Base-by-base conservation (phyloP, 2,329 filamentous ascomycete genomes). In the Colletotrichum sp. region DNA sequence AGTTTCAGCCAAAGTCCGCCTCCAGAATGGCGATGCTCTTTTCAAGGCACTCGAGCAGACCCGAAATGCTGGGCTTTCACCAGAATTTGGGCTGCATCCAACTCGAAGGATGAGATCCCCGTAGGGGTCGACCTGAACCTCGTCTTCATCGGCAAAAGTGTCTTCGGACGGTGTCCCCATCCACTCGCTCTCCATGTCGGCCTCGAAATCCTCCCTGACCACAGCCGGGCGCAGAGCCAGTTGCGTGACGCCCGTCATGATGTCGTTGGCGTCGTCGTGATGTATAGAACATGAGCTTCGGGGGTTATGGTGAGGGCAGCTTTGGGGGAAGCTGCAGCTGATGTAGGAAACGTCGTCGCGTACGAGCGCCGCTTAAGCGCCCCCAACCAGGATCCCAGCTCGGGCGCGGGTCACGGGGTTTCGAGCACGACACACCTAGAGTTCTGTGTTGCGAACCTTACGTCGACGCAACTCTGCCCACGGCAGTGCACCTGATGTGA, bases 21-120 rank as follows among this genome's bases (percentile, higher is more conserved):
- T 71, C 75, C 75, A 76, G 10, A 76, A 74, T 3, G 75, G 60
- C 12, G 75, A 76, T 36, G 71, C 62, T 32, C 75, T 68, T 15
- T 66, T 72, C 18, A 76, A 15, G 4, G 75, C 65, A 26, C 49
- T 66, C 10, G 66, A 76, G 26, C 75, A 76, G 1, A 76, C 71
- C 8, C 75, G 75, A 18, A 67, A 75, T 4, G 59, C 34, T 16
- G 21, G 30, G 18, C 63, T 39, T 24, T 60, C 71, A 21, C 74
- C 74, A 15, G 70, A 60, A 2, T 44, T 32, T 3, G 70, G 21
- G 8, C 60, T 44, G 28, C 44, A 36, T 3, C 65, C 74, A 4
- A 65, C 49, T 13, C 30, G 64, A 13, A 76, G 21, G 1, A 76
- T 30, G 6, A 76, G 28, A 15, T 76, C 74, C 4, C 74, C 74